Evolutionary conservation across 441 rosid species (phyloP), one percentile per base, ranked within the genome.

Genomic region (Jatropha multifida): DNA sequence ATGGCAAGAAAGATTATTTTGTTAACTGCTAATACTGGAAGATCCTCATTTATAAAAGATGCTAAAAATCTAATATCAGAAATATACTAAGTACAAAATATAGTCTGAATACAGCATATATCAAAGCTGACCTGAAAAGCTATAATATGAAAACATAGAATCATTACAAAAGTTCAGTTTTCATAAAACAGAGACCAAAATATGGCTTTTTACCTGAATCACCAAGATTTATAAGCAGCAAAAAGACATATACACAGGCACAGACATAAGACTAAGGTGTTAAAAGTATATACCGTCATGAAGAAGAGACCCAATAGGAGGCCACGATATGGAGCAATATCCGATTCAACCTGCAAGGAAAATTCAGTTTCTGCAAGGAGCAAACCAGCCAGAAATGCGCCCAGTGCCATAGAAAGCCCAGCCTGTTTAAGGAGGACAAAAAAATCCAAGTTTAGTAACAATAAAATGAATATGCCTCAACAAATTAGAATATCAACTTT

Each of bases 331-430:
- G 99, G 99, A 84, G 99, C 99, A 71, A 96, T 96, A 86, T 96
- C 99, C 17, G 99, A 93, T 87, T 96, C 99, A 82, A 96, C 99
- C 90, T 96, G 99, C 73, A 96, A 89, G 63, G 99, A 92, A 84
- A 93, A 96, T 84, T 96, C 99, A 76, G 99, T 96, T 86, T 96
- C 99, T 77, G 99, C 99, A 81, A 93, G 98, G 62, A 96, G 97
- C 82, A 96, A 83, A 79, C 99, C 99, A 75, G 99, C 98, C 85
- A 96, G 85, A 87, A 96, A 96, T 63, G 99, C 99, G 75, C 98
- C 99, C 77, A 96, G 77, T 44, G 99, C 98, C 99, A 96, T 96
- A 80, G 99, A 96, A 81, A 96, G 97, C 80, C 99, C 99, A 81
- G 99, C 99, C 99, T 96, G 88, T 74, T 81, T 77, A 54, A 82